Base-by-base conservation (phyloP, 2,329 filamentous ascomycete genomes). In the Verticillium longisporum region DNA sequence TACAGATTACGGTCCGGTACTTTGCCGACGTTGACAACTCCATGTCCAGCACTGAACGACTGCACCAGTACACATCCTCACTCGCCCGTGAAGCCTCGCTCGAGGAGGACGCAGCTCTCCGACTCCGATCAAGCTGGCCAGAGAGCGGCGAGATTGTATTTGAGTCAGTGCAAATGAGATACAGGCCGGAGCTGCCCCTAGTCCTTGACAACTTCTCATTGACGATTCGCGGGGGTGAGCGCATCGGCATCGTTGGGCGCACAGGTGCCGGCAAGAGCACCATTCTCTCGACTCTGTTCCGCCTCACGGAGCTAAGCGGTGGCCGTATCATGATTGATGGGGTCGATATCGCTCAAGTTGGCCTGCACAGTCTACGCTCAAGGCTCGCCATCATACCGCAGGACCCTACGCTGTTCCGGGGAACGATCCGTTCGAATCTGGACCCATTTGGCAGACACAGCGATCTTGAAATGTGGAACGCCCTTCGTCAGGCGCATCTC, bases 1-100 rank as follows among this genome's bases (percentile, higher is more conserved):
- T 98, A 66, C 94, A 97, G 71, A 97, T 97, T 74, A 94, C 92
- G 1, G 91, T 98, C n/a, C 86, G 95, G n/a, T 94, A 98, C 75
- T 82, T 97, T 7, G 94, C 94, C 34, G 94, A 97, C 74, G 92
- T 98, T 7, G 94, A 98, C 74, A 98, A 97, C 76, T 92, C 92
- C 71, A 98, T 98, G 94, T 98, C 97, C 72, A 88, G 93, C 0
- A 95, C 95, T 0, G 94, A 98, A 75, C 88, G 95, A 57, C 81
- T 98, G 36, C 87, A 92, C 72, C 92, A 96, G 77, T 98, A 98
- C 72, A 93, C 91, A 60, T 91, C 86, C 1, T 76, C 91, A 66
- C 83, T 99, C 4, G 92, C 96, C 64, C 89, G 97, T 71, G 95
- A 98, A 74, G 91, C 94, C 0, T 91, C 93, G 0, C 80, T 93